Conservation (phyloP, 768 basidiomycete species). For the Agaricus blazei region DNA sequence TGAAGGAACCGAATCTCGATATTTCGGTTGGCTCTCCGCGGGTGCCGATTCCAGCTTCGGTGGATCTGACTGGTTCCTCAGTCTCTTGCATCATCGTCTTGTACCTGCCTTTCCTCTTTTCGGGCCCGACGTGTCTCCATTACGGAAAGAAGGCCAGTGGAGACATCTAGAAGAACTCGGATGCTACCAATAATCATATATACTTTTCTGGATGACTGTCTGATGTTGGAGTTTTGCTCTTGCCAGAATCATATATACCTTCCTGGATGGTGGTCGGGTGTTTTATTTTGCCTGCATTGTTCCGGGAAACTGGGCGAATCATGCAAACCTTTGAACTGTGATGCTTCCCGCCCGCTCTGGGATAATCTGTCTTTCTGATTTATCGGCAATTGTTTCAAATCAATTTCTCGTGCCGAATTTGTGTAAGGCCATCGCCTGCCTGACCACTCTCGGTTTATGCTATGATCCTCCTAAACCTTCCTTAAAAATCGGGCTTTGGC, state of each 20-base stretch:
- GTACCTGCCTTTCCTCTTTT: neutral
- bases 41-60: neutral
- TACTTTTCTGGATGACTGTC: neutral
- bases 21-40: conserved; percentile 1
- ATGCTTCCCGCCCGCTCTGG: neutral
- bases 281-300: too few species aligned
- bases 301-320: too few species aligned
- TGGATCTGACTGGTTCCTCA: conserved; percentile 5
- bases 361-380: neutral
- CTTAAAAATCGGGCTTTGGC: neutral
- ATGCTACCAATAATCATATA: neutral
- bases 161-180: neutral
- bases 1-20: neutral
- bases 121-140: neutral
- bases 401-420: neutral
- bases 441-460: neutral
- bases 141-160: neutral
- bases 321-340: neutral
- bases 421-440: neutral
- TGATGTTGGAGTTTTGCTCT: neutral
- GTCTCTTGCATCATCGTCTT: neutral
- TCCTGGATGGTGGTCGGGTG: neutral
- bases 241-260: neutral
- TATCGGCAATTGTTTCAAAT: neutral
- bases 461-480: neutral